Base-by-base conservation (phyloP, 2,329 filamentous ascomycete genomes). In the Diaporthe ilicicola region DNA sequence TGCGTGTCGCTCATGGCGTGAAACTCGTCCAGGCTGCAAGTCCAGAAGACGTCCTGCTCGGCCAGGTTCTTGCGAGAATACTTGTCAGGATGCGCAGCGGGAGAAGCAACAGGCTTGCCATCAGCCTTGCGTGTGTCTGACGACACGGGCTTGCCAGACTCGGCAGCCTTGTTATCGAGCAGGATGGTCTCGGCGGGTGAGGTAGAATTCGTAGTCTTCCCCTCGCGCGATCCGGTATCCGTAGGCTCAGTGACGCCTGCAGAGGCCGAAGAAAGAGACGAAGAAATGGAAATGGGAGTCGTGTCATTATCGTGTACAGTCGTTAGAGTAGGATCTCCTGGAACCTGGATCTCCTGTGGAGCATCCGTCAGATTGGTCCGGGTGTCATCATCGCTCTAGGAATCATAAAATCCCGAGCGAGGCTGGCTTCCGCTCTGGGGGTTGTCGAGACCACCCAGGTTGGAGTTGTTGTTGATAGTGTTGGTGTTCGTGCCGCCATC, bases 11-110 rank as follows among this genome's bases (percentile, higher is more conserved):
- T 55, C 62, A 70, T 67, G 9, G 68, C 62, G 4, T 29, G 62
- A 17, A 64, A 72, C 37, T 72, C 71, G 12, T 53, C 64, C 12
- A 70, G 37, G n/a, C 55, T 55, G 39, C 70, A 59, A 1, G 62
- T 69, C 70, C 70, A 72, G 15, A 44, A 72, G 50, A 24, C n/a
- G 6, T 53, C 62, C 8, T 54, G 27, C 3, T 15, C 32, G 27
- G 37, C n/a, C 42, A 67, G 46, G 17, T 59, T 44, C 19, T 61
- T 32, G 19, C 34, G 50, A 6, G 70, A 69, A 42, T 72, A 72
- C 32, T 65, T 50, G 4, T 29, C 66, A 3, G 56, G 51, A 5
- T 19, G 6, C 1, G 37, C 2, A 10, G 32, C 5, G 3, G 39
- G 22, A 15, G 15, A 1, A 9, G 19, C 4, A 9, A 17, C 12